phyloP scores from a whole-genome alignment of 1,284 basidiomycete genomes.

The Trichosporon sp. region DNA sequence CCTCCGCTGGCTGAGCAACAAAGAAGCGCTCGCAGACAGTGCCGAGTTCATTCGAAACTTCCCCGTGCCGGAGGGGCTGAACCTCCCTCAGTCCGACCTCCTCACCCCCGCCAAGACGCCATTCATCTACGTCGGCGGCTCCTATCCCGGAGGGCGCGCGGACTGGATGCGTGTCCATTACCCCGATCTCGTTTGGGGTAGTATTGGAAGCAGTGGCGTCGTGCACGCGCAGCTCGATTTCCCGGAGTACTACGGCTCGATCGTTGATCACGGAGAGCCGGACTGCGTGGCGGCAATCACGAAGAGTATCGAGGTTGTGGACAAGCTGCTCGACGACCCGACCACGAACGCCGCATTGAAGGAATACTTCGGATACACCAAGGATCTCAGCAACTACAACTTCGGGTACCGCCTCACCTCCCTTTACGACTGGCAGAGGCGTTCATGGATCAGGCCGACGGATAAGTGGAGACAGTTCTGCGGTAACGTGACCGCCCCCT shows the following conservation, averaged over 20 bases:
- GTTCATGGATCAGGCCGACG: background rate
- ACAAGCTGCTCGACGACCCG: background rate
- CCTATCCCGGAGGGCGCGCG: conserved; percentile 81
- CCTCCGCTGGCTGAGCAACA: conserved; percentile 77
- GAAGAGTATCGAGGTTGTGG: background rate
- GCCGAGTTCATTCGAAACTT: conserved; percentile 83
- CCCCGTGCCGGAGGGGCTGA: conserved; percentile 60
- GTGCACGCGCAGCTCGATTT: background rate
- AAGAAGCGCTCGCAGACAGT: conserved; percentile 80
- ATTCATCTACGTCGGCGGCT: conserved; percentile 87
- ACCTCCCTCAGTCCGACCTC: conserved; percentile 60
- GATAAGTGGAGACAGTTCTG: background rate
- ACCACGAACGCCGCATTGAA: background rate
- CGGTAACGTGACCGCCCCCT: background rate
- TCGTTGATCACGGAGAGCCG: conserved; percentile 66
- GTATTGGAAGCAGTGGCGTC: conserved; percentile 76
- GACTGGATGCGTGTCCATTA: conserved; percentile 73
- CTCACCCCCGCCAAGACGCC: conserved; percentile 53
- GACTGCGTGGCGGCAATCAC: conserved; percentile 54
- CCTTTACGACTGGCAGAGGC: background rate
- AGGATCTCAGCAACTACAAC: background rate
- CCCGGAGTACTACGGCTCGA: conserved; percentile 54
- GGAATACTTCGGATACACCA: background rate
- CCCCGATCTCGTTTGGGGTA: conserved; percentile 83
- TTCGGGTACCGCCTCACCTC: background rate